These are phyloP conservation scores for Taxillus chinensis DNA, from an alignment of 164 flowering plant genomes.

Conservation along the genomic window DNA sequence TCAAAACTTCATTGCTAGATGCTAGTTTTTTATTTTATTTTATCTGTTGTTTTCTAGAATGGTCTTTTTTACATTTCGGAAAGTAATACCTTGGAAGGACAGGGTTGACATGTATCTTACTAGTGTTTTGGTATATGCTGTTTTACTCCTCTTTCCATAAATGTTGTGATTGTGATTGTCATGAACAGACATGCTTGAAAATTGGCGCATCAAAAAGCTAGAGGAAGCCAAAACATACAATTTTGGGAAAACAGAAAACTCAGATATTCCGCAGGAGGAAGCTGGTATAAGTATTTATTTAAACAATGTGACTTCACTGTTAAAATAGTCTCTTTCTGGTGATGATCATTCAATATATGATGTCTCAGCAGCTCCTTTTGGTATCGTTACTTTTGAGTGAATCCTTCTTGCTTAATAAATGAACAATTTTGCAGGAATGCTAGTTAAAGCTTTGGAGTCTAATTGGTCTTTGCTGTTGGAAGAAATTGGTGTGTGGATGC, in stretches of 20 bases:
- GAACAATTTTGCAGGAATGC: constrained; percentile 32
- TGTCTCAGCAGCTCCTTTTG: background rate
- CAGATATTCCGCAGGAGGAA: constrained; percentile 36
- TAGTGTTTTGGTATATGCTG: background rate
- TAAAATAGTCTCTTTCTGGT: background rate
- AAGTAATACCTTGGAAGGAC: background rate
- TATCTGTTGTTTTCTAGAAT: background rate
- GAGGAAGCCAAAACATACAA: constrained; percentile 36
- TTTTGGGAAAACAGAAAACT: constrained; percentile 23
- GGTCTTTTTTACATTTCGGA: background rate
- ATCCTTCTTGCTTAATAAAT: constrained; percentile 2
- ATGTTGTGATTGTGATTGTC: constrained; percentile 11
- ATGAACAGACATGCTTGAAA: constrained; percentile 66
- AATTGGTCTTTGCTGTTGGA: constrained; percentile 58
- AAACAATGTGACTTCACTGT: background rate
- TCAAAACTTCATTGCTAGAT: background rate
- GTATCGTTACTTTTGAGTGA: background rate
- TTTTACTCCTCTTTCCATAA: background rate
- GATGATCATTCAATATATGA: background rate
- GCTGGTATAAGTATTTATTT: constrained; percentile 37
- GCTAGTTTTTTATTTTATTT: background rate
- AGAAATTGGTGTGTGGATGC: constrained; percentile 85
- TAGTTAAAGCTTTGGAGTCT: constrained; percentile 53
- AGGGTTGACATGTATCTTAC: background rate
- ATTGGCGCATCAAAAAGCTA: constrained; percentile 67